Conservation (phyloP, 2,329 filamentous ascomycete species). For the Colletotrichum viniferum region DNA sequence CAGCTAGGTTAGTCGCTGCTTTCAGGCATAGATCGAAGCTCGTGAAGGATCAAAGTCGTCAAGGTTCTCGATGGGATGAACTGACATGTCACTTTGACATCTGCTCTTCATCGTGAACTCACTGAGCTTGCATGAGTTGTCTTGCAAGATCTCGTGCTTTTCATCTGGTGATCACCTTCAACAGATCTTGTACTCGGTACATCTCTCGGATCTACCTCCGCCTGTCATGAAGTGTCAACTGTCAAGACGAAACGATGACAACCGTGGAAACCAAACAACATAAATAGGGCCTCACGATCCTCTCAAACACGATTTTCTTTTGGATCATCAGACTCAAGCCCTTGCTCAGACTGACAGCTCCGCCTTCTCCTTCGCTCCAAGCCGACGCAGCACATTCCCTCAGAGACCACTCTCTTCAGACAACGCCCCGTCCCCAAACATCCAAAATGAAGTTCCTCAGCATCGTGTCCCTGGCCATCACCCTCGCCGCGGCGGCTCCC, state of each 20-base stretch:
- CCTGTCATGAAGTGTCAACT: not conserved
- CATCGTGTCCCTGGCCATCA: conserved; percentile 18
- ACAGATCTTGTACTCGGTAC: not conserved
- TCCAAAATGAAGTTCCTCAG: conserved; percentile 26
- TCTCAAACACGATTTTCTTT: not conserved
- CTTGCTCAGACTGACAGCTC: not conserved
- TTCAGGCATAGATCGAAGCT: not conserved
- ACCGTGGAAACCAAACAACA: not conserved
- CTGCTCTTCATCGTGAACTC: not conserved
- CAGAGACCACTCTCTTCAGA: not conserved
- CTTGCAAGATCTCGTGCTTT: not conserved
- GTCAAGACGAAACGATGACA: not conserved
- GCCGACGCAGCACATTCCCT: not conserved
- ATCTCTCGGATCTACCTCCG: not conserved
- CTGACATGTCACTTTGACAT: not conserved
- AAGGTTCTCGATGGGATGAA: not conserved
- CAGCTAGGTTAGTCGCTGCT: not conserved
- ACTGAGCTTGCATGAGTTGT: not conserved
- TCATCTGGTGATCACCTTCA: not conserved
- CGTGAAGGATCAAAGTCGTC: not conserved
- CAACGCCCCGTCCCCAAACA: not conserved
- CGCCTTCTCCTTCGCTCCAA: conserved; percentile 4
- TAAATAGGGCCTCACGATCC: not conserved
- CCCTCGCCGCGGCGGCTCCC: conserved; percentile 20
- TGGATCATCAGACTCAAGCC: conserved; percentile 1